Evolutionary conservation across 1,284 basidiomycete species (phyloP).

Genomic region (Violaceomyces palustris): DNA sequence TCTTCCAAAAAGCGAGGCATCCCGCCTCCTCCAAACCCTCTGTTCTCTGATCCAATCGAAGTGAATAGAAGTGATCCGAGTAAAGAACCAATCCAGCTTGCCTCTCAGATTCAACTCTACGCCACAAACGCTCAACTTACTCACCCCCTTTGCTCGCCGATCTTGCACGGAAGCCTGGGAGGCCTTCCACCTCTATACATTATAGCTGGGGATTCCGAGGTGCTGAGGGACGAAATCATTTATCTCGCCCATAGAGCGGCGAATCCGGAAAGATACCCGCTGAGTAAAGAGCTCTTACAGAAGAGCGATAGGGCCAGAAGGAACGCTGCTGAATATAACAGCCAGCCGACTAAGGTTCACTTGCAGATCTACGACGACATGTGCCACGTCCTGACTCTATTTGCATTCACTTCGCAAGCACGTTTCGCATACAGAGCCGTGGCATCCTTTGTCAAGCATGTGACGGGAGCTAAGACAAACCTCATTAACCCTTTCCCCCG

Average conservation of each 20-base stretch:
- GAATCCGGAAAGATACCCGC: conserved; percentile 68
- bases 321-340: conserved; percentile 51
- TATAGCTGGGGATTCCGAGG: conserved; percentile 79
- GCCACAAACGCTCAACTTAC: conserved; percentile 74
- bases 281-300: conserved; percentile 61
- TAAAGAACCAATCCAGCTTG: conserved; percentile 23
- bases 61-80: conserved; percentile 11
- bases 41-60: conserved; percentile 31
- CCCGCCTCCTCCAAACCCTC: conserved; percentile 22
- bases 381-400: conserved; percentile 57
- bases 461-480: conserved; percentile 46
- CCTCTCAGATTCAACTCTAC: conserved; percentile 77
- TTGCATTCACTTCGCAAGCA: conserved; percentile 54
- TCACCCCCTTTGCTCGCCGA: conserved; percentile 82
- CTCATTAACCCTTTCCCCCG: conserved; percentile 37
- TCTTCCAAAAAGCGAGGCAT: no score
- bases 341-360: conserved; percentile 77
- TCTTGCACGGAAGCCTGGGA: conserved; percentile 69
- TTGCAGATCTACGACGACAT: conserved; percentile 62
- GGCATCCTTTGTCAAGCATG: conserved; percentile 52
- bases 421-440: conserved; percentile 54
- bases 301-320: conserved; percentile 53
- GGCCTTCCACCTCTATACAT: conserved; percentile 82
- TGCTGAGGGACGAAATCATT: conserved; percentile 80
- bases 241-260: conserved; percentile 83